Conservation (phyloP, 2,329 filamentous ascomycete genomes). For the Paecilomyces formosus region DNA sequence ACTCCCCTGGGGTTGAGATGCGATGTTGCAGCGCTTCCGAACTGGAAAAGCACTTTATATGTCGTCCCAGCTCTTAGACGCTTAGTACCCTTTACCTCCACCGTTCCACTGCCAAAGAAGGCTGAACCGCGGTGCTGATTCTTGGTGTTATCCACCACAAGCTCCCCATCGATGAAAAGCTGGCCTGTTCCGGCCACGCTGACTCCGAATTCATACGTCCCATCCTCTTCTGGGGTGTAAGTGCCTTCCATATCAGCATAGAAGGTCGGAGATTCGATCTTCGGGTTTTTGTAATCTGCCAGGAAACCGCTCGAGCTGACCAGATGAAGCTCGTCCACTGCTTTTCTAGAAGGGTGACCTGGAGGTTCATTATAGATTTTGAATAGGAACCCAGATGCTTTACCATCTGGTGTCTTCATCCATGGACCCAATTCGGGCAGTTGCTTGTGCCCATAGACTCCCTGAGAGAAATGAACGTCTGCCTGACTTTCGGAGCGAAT, state of each 20-base stretch:
- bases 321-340: conserved; percentile 45
- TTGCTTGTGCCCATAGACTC: conserved; percentile 58
- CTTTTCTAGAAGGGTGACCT: conserved; percentile 37
- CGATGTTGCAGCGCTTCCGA: conserved; percentile 52
- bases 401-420: conserved; percentile 46
- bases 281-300: conserved; percentile 49
- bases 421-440: conserved; percentile 52
- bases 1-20: conserved; percentile 44
- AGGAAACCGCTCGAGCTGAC: conserved; percentile 39
- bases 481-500: conserved; percentile 28
- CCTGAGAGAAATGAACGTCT: conserved; percentile 47
- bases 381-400: conserved; percentile 51
- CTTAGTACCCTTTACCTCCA: conserved; percentile 55
- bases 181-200: conserved; percentile 60
- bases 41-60: conserved; percentile 54
- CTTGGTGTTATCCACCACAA: conserved; percentile 60
- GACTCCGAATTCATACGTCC: conserved; percentile 58
- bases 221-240: conserved; percentile 53
- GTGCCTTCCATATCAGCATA: conserved; percentile 56
- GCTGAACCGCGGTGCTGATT: conserved; percentile 56
- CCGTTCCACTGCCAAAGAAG: conserved; percentile 59
- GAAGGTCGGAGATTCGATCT: conserved; percentile 47
- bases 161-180: conserved; percentile 54
- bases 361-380: conserved; percentile 56
- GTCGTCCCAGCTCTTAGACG: conserved; percentile 52